Conservation (phyloP, 768 basidiomycete species). For the Tricholoma flavovirens region DNA sequence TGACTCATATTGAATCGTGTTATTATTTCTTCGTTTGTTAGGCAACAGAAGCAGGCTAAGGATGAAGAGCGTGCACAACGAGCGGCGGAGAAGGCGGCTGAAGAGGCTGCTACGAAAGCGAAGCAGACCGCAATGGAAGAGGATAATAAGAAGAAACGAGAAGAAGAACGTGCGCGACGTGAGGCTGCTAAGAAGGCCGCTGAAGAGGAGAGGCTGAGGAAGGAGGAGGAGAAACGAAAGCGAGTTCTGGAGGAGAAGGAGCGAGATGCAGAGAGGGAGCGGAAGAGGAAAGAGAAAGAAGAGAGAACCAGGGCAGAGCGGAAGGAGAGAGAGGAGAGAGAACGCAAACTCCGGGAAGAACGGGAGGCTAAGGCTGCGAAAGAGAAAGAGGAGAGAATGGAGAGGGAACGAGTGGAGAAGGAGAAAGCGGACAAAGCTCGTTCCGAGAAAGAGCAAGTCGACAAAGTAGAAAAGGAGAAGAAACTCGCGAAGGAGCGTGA, state of each 20-base stretch:
- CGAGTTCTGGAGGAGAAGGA: conserved; percentile 77
- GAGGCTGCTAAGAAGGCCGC: conserved; percentile 71
- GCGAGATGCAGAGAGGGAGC: conserved; percentile 69
- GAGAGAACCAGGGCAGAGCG: conserved; percentile 67
- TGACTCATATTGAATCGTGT: conserved; percentile 9
- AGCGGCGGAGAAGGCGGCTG: conserved; percentile 82
- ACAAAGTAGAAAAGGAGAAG: conserved; percentile 29
- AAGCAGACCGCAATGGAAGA: conserved; percentile 76
- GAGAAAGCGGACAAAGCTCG: conserved; percentile 32
- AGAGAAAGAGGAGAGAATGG: conserved; percentile 51
- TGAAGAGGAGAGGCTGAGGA: conserved; percentile 78
- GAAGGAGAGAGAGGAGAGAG: conserved; percentile 63
- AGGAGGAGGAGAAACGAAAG: conserved; percentile 79
- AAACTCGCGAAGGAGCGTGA: conserved; percentile 26
- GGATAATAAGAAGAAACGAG: conserved; percentile 72
- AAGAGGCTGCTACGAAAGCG: conserved; percentile 73
- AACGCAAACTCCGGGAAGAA: conserved; percentile 61
- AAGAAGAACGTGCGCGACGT: conserved; percentile 79
- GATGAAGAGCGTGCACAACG: conserved; percentile 84
- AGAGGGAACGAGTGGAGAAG: conserved; percentile 39
- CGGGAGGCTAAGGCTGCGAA: conserved; percentile 61
- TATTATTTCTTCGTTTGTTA: conserved; percentile 23
- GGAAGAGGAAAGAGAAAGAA: conserved; percentile 70
- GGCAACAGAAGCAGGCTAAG: conserved; percentile 87
- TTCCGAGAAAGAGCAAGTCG: conserved; percentile 30